phyloP scores from a whole-genome alignment of 129 eudicot genomes.

The Chrysanthemum makinoi region DNA sequence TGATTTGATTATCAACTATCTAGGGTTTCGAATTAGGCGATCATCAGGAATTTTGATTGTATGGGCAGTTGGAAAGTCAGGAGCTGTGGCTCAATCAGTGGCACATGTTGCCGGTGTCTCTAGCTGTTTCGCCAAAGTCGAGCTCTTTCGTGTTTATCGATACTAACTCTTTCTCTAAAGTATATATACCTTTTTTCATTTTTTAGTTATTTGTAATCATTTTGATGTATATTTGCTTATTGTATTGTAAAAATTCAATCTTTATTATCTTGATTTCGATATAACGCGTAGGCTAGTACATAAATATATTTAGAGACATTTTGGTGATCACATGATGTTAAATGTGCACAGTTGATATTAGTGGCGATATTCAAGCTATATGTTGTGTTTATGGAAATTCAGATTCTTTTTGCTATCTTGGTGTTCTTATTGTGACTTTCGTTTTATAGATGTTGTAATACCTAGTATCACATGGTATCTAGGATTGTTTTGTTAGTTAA shows the following conservation, averaged over 20 bases:
- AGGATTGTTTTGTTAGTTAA: too few species aligned
- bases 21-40: slow-evolving; percentile 23
- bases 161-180: slow-evolving; percentile 47
- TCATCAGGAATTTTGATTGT: slow-evolving; percentile 19
- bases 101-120: slow-evolving; percentile 68
- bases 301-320: not conserved
- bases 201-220: slow-evolving; percentile 3
- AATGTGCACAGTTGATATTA: too few species aligned
- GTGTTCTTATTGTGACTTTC: too few species aligned
- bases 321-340: not conserved
- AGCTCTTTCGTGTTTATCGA: slow-evolving; percentile 32
- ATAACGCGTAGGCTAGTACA: too few species aligned
- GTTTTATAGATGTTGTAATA: too few species aligned
- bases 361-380: too few species aligned
- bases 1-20: not conserved
- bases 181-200: slow-evolving; percentile 21
- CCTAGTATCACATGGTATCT: too few species aligned
- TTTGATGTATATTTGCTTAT: not conserved
- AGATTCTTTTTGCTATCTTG: too few species aligned
- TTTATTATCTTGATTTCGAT: too few species aligned
- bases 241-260: too few species aligned
- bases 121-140: slow-evolving; percentile 27
- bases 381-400: too few species aligned
- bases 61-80: slow-evolving; percentile 51
- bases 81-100: slow-evolving; percentile 46